Base-by-base conservation (phyloP, 139 green algal species). In the Penium margaritaceum region DNA sequence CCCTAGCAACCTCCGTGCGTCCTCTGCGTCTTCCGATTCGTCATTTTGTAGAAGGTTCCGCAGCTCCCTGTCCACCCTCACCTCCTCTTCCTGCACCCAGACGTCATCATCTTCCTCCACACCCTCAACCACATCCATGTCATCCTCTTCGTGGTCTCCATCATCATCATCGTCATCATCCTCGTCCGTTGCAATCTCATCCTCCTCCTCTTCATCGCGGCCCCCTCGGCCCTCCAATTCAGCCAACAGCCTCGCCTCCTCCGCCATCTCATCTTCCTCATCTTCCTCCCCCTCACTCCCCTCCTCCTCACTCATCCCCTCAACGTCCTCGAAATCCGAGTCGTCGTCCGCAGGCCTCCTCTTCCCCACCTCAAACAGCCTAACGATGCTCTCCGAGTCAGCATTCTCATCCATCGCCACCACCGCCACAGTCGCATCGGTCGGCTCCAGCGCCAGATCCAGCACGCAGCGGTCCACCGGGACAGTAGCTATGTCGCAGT, bases 401-500 rank as follows among this genome's bases (percentile, higher is more conserved):
- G 68, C 80, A 12, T 79, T 61, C 2, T 63, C 73, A 69, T 92
- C 88, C 21, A 89, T 63, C 3, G 68, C 74, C 27, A 90, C 83
- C 19, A 86, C 71, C 17, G 76, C 85, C 29, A 90, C n/a, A 58
- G 88, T 78, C 27, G 60, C 77, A 65, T 92, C 83, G 14, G 41
- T 83, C 3, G 83, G 62, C 47, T 90, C 87, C 1, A 88, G 70
- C 29, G 68, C 76, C 70, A 90, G 54, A 68, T 91, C 87, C 67
- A 90, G 41, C 44, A 91, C 80, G 14, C 69, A 79, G 6, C 87
- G 71, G 19, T 91, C 83, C 67, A 89, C 70, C 27, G 81, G 64
- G 36, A 88, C 70, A n/a, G 83, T 91, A 15, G 77, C 81, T n/a
- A 93, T 89, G 46, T 93, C 87, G 24, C 36, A 67, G 76, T 90